Evolutionary conservation across 2,329 filamentous ascomycete genomes (phyloP).

Genomic region (Fusarium pseudonygamai): DNA sequence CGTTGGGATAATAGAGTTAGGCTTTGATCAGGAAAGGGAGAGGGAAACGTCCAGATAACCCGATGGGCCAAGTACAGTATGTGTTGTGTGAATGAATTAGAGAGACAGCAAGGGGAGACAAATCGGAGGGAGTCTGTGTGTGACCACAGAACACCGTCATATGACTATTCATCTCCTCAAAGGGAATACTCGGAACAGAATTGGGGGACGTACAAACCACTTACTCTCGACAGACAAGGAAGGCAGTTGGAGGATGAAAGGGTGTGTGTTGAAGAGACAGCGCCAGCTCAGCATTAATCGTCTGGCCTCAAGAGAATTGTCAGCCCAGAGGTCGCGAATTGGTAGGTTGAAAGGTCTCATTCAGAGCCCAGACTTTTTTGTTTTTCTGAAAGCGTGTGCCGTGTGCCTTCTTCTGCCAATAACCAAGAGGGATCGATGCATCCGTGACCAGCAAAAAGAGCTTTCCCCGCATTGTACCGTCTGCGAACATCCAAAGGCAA

Average conservation of each 20-base stretch:
- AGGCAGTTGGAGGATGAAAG: slow-evolving; percentile 12
- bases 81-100: slow-evolving; percentile 1
- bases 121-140: slow-evolving; percentile 19
- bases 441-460: slow-evolving; percentile 30
- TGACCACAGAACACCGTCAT: slow-evolving; percentile 30
- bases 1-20: slow-evolving; percentile 8
- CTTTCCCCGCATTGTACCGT: slow-evolving; percentile 33
- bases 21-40: slow-evolving; percentile 5
- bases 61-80: neutral
- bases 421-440: slow-evolving; percentile 25
- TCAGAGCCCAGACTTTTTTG: slow-evolving; percentile 22
- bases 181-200: slow-evolving; percentile 25
- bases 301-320: slow-evolving; percentile 21
- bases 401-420: slow-evolving; percentile 25
- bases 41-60: neutral
- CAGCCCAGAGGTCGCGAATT: slow-evolving; percentile 15
- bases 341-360: slow-evolving; percentile 8
- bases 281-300: slow-evolving; percentile 16
- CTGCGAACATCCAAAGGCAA: slow-evolving; percentile 16
- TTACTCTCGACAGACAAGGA: neutral
- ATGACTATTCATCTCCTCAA: slow-evolving; percentile 28
- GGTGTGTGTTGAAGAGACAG: slow-evolving; percentile 22
- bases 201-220: slow-evolving; percentile 25
- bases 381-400: slow-evolving; percentile 26
- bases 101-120: slow-evolving; percentile 1